phyloP scores from a whole-genome alignment of 768 basidiomycete species.

The Saitozyma podzolica region DNA sequence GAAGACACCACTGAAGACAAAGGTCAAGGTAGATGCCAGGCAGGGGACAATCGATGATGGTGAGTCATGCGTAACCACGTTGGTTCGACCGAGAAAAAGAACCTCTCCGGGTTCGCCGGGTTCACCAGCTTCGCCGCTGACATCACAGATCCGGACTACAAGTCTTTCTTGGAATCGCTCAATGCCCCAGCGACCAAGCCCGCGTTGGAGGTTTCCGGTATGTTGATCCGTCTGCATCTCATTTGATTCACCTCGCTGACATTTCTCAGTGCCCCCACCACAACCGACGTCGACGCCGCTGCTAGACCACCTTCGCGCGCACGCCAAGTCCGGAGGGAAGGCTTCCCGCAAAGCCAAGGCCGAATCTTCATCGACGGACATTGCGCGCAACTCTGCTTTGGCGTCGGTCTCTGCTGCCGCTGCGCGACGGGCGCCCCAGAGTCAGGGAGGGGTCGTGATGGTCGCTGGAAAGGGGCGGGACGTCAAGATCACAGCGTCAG shows the following conservation, averaged over 20 bases:
- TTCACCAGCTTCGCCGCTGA: neutral
- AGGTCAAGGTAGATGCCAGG: conserved; percentile 68
- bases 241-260: conserved; percentile 44
- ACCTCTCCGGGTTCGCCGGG: neutral
- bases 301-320: conserved; percentile 56
- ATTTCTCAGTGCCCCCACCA: conserved; percentile 21
- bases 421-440: conserved; percentile 28
- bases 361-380: conserved; percentile 17
- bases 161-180: conserved; percentile 69
- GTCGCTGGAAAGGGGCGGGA: conserved; percentile 42
- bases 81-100: neutral
- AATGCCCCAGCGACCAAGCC: conserved; percentile 63
- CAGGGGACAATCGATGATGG: conserved; percentile 90
- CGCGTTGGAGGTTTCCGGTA: conserved; percentile 46
- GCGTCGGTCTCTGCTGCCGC: conserved; percentile 33
- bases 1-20: conserved; percentile 64
- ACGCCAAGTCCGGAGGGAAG: conserved; percentile 17
- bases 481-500: conserved; percentile 20
- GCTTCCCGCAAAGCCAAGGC: conserved; percentile 2
- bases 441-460: conserved; percentile 19
- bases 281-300: conserved; percentile 83
- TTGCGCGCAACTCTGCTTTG: conserved; percentile 26
- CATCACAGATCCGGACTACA: conserved; percentile 51
- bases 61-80: conserved; percentile 41
- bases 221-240: conserved; percentile 43